Evolutionary conservation across 2,329 filamentous ascomycete genomes (phyloP).

Genomic region (Magnaporthiopsis rhizophila): DNA sequence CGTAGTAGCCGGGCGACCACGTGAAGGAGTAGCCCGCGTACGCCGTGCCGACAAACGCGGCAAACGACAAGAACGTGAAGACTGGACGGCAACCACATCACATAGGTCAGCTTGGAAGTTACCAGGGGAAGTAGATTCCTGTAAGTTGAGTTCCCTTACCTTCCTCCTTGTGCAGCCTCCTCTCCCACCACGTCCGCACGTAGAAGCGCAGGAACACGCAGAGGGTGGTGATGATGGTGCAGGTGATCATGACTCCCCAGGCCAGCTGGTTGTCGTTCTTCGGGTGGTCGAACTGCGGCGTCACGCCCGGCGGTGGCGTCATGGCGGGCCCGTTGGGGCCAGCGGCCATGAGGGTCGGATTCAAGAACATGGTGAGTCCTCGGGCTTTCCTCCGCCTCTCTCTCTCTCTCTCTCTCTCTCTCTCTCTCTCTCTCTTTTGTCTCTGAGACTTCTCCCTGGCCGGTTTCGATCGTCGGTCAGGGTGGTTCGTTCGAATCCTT

Average conservation of each 20-base stretch:
- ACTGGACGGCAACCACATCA: neutral
- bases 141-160: neutral
- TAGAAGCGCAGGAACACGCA: slow-evolving; percentile 16
- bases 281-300: slow-evolving; percentile 8
- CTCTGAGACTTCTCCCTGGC: neutral
- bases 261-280: slow-evolving; percentile 11
- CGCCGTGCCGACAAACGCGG: slow-evolving; percentile 13
- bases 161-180: slow-evolving; percentile 7
- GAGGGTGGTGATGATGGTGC: slow-evolving; percentile 15
- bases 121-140: no score
- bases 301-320: slow-evolving; percentile 1
- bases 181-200: neutral
- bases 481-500: neutral
- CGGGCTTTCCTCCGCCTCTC: neutral
- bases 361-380: neutral
- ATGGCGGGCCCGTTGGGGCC: neutral
- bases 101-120: neutral
- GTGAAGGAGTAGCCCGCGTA: slow-evolving; percentile 19
- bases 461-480: neutral
- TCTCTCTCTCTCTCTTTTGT: neutral
- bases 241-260: slow-evolving; percentile 9
- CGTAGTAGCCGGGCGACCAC: slow-evolving; percentile 24
- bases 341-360: neutral
- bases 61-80: slow-evolving; percentile 9
- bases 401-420: neutral